Conservation (phyloP, 352 stramenopile genomes). For the Pythium vanterpoolii region DNA sequence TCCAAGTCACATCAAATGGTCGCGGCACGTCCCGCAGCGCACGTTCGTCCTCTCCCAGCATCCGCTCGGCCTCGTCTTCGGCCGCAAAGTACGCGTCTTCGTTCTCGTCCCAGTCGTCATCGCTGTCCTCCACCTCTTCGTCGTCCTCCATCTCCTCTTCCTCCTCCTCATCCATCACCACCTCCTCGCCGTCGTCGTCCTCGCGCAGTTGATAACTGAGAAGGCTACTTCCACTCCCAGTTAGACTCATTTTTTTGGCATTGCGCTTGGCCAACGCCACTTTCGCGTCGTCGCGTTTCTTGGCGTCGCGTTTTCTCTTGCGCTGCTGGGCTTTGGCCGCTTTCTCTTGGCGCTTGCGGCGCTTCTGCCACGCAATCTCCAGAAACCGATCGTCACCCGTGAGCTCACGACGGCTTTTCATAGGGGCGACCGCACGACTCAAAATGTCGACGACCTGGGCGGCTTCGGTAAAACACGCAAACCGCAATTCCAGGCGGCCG, state of each 20-base stretch:
- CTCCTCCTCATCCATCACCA: conserved; percentile 25
- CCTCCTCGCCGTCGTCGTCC: conserved; percentile 31
- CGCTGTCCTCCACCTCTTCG: conserved; percentile 17
- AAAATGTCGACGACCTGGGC: conserved; percentile 73
- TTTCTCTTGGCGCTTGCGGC: conserved; percentile 41
- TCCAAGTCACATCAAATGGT: conserved; percentile 80
- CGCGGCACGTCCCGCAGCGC: conserved; percentile 40
- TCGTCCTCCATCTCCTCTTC: conserved; percentile 11
- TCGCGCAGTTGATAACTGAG: conserved; percentile 23
- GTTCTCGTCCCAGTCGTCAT: conserved; percentile 27
- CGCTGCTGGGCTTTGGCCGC: conserved; percentile 25
- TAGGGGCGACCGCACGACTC: conserved; percentile 39
- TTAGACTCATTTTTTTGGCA: conserved; percentile 24
- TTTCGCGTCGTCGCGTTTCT: conserved; percentile 21
- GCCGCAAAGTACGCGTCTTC: conserved; percentile 51
- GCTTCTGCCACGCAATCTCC: conserved; percentile 29
- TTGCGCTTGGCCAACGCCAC: conserved; percentile 13
- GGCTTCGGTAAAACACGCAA: conserved; percentile 67
- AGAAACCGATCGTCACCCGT: conserved; percentile 42
- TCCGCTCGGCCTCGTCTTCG: conserved; percentile 33
- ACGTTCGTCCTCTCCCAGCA: conserved; percentile 35
- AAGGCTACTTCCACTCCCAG: conserved; percentile 9
- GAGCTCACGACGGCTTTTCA: conserved; percentile 50
- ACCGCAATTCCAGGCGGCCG: conserved; percentile 69
- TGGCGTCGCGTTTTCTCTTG: conserved; percentile 21